These are phyloP conservation scores for Scheffersomyces amazonensis DNA, from an alignment of 805 yeast species.

Conservation along the genomic window DNA sequence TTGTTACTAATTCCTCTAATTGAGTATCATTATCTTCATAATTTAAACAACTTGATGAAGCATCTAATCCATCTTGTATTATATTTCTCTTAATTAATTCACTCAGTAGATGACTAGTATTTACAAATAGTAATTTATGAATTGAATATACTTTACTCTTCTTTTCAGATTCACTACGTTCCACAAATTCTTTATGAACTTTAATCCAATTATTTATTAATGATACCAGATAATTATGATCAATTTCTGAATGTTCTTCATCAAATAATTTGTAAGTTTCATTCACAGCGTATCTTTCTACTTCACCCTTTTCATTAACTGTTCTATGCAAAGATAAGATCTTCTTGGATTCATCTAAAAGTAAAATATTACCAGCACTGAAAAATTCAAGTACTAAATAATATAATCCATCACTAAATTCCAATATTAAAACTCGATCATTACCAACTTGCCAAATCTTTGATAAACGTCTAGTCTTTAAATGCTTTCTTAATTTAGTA, in stretches of 20 bases:
- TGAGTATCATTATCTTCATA: constrained; percentile 22
- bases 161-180: constrained; percentile 17
- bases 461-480: constrained; percentile 76
- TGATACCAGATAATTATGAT: constrained; percentile 21
- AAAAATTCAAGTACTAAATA: constrained; percentile 86
- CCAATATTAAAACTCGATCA: constrained; percentile 80
- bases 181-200: constrained; percentile 25
- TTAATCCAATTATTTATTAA: constrained; percentile 39
- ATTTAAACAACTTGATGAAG: constrained; percentile 36
- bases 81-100: constrained; percentile 69
- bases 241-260: constrained; percentile 35
- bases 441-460: constrained; percentile 69
- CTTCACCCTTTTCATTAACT: constrained; percentile 69
- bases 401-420: constrained; percentile 78
- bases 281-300: constrained; percentile 69
- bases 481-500: constrained; percentile 78
- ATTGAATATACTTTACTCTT: constrained; percentile 54
- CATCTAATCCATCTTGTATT: constrained; percentile 42
- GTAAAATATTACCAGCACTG: constrained; percentile 88
- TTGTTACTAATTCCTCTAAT: constrained; percentile 29
- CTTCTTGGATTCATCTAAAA: constrained; percentile 65
- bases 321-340: constrained; percentile 75
- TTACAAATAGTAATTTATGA: constrained; percentile 65
- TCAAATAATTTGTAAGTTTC: constrained; percentile 66
- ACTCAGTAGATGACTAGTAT: constrained; percentile 72